A percentile compares a stretch with the other conserved stretches of the same genome.
Evolutionary conservation across 2,329 filamentous ascomycete genomes (phyloP).

Genomic region (Colletotrichum sojae): DNA sequence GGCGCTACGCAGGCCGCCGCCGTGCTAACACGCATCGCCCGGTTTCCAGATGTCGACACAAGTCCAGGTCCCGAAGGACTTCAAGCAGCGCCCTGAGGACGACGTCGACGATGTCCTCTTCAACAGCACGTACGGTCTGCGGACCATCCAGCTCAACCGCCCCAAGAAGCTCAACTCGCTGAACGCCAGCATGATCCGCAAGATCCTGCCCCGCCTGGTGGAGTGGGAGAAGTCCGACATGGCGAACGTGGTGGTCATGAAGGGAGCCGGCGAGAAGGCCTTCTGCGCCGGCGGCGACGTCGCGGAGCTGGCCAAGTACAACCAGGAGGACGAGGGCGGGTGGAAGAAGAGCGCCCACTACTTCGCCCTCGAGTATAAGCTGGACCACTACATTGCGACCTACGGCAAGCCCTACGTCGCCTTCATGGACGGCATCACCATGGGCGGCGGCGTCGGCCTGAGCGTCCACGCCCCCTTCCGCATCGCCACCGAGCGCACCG

Average conservation of each 20-base stretch:
- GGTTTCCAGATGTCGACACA: slow-evolving; percentile 54
- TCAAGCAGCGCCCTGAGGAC: slow-evolving; percentile 75
- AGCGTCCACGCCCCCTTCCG: slow-evolving; percentile 96
- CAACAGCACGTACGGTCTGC: slow-evolving; percentile 87
- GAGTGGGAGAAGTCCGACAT: slow-evolving; percentile 97
- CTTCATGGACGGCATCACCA: slow-evolving; percentile 98
- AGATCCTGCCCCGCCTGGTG: slow-evolving; percentile 89
- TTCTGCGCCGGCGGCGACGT: slow-evolving; percentile 97
- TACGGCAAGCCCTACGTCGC: slow-evolving; percentile 94
- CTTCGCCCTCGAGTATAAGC: slow-evolving; percentile 95
- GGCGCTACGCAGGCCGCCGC: background rate
- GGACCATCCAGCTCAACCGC: slow-evolving; percentile 94
- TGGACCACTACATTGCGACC: slow-evolving; percentile 95
- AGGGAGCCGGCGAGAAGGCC: slow-evolving; percentile 86
- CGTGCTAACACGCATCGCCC: too few species aligned
- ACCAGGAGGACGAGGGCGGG: slow-evolving; percentile 76
- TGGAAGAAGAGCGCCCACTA: slow-evolving; percentile 84
- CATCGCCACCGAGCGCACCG: slow-evolving; percentile 94
- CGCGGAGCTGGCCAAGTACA: slow-evolving; percentile 80
- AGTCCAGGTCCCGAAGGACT: slow-evolving; percentile 43
- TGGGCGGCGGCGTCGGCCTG: slow-evolving; percentile 96
- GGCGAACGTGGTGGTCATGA: slow-evolving; percentile 93
- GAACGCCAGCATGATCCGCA: slow-evolving; percentile 93
- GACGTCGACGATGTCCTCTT: slow-evolving; percentile 94
- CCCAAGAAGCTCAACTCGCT: slow-evolving; percentile 93